Evolutionary conservation across 2,329 filamentous ascomycete genomes (phyloP).

Genomic region (Colletotrichum tanaceti): DNA sequence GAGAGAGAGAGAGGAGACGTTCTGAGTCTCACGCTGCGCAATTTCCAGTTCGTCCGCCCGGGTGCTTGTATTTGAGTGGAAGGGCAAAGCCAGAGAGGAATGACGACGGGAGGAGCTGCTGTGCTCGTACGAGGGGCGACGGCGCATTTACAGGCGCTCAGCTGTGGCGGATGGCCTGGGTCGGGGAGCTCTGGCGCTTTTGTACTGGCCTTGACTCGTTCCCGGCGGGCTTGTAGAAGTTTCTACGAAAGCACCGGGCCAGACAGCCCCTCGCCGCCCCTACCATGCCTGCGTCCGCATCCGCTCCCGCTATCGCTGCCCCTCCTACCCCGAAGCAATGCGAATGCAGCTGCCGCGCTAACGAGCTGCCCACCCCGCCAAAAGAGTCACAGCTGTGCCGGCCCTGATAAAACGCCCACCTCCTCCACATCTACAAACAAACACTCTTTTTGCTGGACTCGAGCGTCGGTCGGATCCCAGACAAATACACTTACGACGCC

Average conservation of each 20-base stretch:
- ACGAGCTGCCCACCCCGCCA: slow-evolving; percentile 28
- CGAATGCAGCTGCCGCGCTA: slow-evolving; percentile 36
- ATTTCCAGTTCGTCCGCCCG: slow-evolving; percentile 22
- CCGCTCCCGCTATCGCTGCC: slow-evolving; percentile 36
- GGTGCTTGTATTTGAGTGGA: slow-evolving; percentile 34
- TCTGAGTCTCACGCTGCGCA: slow-evolving; percentile 9
- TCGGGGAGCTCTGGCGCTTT: slow-evolving; percentile 47
- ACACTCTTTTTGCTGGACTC: slow-evolving; percentile 36
- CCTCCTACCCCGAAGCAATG: slow-evolving; percentile 36
- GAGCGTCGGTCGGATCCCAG: slow-evolving; percentile 33
- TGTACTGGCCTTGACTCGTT: slow-evolving; percentile 55
- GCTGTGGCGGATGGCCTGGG: slow-evolving; percentile 43
- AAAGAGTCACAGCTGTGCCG: slow-evolving; percentile 40
- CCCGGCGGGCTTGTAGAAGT: slow-evolving; percentile 54
- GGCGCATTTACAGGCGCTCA: slow-evolving; percentile 40
- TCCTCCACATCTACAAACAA: slow-evolving; percentile 42
- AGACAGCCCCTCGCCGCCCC: slow-evolving; percentile 33
- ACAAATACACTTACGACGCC: slow-evolving; percentile 24
- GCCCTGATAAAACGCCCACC: slow-evolving; percentile 40
- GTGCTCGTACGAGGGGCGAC: slow-evolving; percentile 36
- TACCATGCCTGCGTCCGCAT: slow-evolving; percentile 18
- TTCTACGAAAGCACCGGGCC: slow-evolving; percentile 50
- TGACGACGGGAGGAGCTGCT: slow-evolving; percentile 21
- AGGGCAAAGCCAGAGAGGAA: slow-evolving; percentile 18
- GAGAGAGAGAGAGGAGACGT: slow-evolving; percentile 16